phyloP scores from a whole-genome alignment of 1,139 yeast genomes.

The Meyerozyma carpophila region DNA sequence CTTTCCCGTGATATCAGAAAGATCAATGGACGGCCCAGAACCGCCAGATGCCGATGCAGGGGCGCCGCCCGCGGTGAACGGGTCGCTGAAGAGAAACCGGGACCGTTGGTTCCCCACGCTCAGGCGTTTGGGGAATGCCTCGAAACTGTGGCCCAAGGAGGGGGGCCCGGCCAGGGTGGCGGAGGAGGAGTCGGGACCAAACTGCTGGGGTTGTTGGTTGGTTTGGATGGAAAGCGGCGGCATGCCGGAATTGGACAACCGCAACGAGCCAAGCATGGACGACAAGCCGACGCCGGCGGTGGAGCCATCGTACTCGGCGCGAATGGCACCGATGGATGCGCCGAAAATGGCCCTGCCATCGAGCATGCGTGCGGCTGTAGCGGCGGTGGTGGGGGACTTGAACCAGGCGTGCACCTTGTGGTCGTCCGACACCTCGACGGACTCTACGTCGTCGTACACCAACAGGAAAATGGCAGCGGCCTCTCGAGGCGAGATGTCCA shows the following conservation, averaged over 20 bases:
- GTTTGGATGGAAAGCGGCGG: slow-evolving; percentile 14
- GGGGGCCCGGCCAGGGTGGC: slow-evolving; percentile 3
- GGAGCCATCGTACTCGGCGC: slow-evolving; percentile 45
- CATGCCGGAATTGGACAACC: slow-evolving; percentile 24
- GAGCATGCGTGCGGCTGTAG: slow-evolving; percentile 63
- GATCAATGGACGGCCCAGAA: slow-evolving; percentile 21
- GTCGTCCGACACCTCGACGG: slow-evolving; percentile 52
- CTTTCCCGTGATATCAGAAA: slow-evolving; percentile 43
- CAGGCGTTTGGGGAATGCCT: slow-evolving; percentile 42
- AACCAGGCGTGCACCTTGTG: slow-evolving; percentile 56
- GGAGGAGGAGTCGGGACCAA: slow-evolving; percentile 2
- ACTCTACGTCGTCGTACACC: slow-evolving; percentile 62
- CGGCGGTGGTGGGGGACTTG: slow-evolving; percentile 57
- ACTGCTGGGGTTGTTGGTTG: slow-evolving; percentile 1
- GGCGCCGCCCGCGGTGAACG: slow-evolving; percentile 33
- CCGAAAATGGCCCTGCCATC: slow-evolving; percentile 68
- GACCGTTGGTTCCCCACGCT: slow-evolving; percentile 55
- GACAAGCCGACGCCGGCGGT: slow-evolving; percentile 6
- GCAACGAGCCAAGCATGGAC: slow-evolving; percentile 21
- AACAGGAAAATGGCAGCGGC: slow-evolving; percentile 73
- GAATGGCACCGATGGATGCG: slow-evolving; percentile 45
- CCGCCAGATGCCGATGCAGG: slow-evolving; percentile 10
- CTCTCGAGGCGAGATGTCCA: slow-evolving; percentile 71
- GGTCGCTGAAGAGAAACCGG: slow-evolving; percentile 67
- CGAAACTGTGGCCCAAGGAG: slow-evolving; percentile 7